Evolutionary conservation across 345 rosid species (phyloP), one percentile per base, ranked within the genome.

Genomic region (Eucalyptus marginata): DNA sequence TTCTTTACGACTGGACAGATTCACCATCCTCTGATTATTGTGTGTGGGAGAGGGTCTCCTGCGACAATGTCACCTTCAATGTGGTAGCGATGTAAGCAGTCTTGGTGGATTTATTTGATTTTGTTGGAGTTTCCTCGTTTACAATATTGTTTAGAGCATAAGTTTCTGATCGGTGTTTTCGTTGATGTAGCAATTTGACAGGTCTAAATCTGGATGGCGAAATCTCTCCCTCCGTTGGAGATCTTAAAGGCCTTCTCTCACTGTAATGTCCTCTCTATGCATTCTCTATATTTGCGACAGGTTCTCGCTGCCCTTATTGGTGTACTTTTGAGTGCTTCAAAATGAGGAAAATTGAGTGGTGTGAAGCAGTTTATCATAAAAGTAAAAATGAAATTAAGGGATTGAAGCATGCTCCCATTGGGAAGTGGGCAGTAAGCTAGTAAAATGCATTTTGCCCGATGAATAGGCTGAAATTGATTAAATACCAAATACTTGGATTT

Each of bases 181-280:
- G 25, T 24, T 86, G 29, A 43, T 91, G 89, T 90, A 98, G 99
- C 56, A 98, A 97, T 92, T 94, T 98, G 83, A 97, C 99, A 89
- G 96, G 96, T 89, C 91, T 96, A 91, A 96, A 96, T 92, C 96
- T 97, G 93, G 99, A 95, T 86, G 99, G 99, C 51, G 99, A 98
- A 94, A 94, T 98, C 89, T 96, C 99, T 54, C 94, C 99, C 33
- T 94, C 97, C 43, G 91, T 98, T 76, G 99, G 99, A 93, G 94
- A 97, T 91, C 98, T 97, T 68, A 96, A 94, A 89, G 94, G 92
- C 91, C 92, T 98, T 31, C 87, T 92, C 20, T 92, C 95, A 54
- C 91, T 98, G 99, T 98, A 96, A 47, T 87, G 81, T 40, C 47
- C 83, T 68, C 43, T 18, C 80, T 18, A 31, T 49, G 46, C 81